phyloP scores from a whole-genome alignment of 495 filamentous ascomycete species.

The Chaetomium tenue region DNA sequence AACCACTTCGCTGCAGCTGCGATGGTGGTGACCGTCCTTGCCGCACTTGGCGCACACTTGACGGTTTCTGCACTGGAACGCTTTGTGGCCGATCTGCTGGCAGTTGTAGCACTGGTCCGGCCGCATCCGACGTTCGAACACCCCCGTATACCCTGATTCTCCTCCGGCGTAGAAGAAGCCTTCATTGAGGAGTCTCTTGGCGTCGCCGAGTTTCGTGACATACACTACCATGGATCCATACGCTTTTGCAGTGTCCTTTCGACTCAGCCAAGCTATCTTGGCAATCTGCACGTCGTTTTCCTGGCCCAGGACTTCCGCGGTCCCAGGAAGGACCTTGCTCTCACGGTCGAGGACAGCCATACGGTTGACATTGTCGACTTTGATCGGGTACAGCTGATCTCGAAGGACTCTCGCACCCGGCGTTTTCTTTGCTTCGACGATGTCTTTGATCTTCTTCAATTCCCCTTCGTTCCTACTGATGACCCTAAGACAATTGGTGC shows the following conservation, averaged over 20 bases:
- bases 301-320: conserved; percentile 9
- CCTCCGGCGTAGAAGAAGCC: conserved; percentile 11
- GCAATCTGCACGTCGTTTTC: conserved; percentile 16
- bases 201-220: conserved; percentile 12
- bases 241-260: conserved; percentile 17
- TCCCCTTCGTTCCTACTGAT: conserved; percentile 13
- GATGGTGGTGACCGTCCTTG: conserved; percentile 1
- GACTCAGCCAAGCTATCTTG: conserved; percentile 13
- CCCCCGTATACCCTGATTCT: conserved; percentile 9
- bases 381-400: conserved; percentile 20
- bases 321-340: conserved; percentile 15
- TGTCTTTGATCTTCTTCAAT: conserved; percentile 15
- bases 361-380: conserved; percentile 18
- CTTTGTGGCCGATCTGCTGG: conserved; percentile 10
- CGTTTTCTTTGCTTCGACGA: conserved; percentile 14
- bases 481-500: conserved; percentile 9
- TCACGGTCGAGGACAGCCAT: conserved; percentile 14
- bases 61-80: conserved; percentile 4
- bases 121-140: conserved; percentile 11
- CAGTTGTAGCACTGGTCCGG: conserved; percentile 16
- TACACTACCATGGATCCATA: conserved; percentile 17
- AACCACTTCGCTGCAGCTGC: background rate
- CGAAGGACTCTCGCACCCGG: conserved; percentile 14
- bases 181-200: conserved; percentile 2
- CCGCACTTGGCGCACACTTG: background rate